phyloP scores from a whole-genome alignment of 306 rosid species.

The Vicia faba region DNA sequence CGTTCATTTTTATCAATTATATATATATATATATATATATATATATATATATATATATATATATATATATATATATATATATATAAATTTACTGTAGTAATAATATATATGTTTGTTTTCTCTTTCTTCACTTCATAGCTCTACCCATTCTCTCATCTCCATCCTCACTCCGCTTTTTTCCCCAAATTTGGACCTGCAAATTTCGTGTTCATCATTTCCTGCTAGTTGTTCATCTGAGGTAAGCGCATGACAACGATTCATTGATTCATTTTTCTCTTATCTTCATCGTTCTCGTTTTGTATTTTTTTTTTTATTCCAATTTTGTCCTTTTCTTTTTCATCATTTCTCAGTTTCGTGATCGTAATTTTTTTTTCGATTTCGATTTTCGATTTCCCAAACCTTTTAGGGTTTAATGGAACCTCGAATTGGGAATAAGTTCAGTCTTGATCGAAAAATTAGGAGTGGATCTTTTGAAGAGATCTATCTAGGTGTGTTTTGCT shows the following conservation, averaged over 20 bases:
- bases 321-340: conserved; percentile 36
- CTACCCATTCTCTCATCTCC: too few species aligned
- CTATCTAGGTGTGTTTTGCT: conserved; percentile 65
- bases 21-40: too few species aligned
- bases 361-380: conserved; percentile 1
- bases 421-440: conserved; percentile 89
- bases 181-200: too few species aligned
- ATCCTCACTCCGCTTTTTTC: too few species aligned
- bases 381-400: conserved; percentile 32
- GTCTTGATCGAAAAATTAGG: conserved; percentile 96
- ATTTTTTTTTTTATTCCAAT: conserved; percentile 34
- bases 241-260: conserved; percentile 32
- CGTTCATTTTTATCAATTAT: too few species aligned
- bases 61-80: too few species aligned
- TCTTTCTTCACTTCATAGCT: too few species aligned
- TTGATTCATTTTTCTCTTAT: conserved; percentile 13
- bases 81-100: too few species aligned
- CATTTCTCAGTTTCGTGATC: conserved; percentile 39
- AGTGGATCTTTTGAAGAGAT: conserved; percentile 99
- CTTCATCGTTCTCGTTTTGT: conserved; percentile 29
- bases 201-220: too few species aligned
- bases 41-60: too few species aligned
- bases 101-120: too few species aligned
- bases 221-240: too few species aligned
- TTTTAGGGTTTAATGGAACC: conserved; percentile 74